These are phyloP conservation scores for Ascochyta lentis DNA, from an alignment of 2,329 filamentous ascomycete species.

Conservation along the genomic window DNA sequence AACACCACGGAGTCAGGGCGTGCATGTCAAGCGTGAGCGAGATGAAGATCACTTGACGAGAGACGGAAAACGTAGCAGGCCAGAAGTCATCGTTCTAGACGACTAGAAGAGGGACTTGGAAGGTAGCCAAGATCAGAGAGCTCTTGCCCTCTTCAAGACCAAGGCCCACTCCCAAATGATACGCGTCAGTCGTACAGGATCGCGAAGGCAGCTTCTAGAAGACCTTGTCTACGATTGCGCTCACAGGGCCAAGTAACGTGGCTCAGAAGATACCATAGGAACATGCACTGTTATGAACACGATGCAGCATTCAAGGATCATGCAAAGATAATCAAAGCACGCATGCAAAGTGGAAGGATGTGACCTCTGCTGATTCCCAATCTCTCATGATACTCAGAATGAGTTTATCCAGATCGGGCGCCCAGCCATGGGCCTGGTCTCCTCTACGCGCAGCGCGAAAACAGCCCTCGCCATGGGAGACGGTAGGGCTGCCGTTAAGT, in stretches of 20 bases:
- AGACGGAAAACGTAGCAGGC: neutral
- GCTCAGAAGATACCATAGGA: too few relatives aligned
- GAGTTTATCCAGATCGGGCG: conserved; percentile 71
- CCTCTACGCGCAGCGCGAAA: conserved; percentile 74
- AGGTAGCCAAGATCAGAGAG: too few relatives aligned
- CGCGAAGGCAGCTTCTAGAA: too few relatives aligned
- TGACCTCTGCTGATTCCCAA: conserved; percentile 78
- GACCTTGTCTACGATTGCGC: too few relatives aligned
- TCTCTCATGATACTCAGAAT: conserved; percentile 67
- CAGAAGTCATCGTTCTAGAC: conserved; percentile 13
- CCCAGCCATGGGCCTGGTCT: conserved; percentile 71
- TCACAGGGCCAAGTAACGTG: too few relatives aligned
- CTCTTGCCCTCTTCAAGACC: too few relatives aligned
- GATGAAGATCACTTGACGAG: neutral
- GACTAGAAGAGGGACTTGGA: conserved; percentile 50
- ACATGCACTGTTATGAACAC: too few relatives aligned
- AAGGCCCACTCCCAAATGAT: too few relatives aligned
- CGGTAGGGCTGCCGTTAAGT: conserved; percentile 62
- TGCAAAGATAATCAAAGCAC: neutral
- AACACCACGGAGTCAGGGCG: too few relatives aligned
- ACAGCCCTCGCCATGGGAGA: conserved; percentile 61
- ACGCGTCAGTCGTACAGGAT: too few relatives aligned
- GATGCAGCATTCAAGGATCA: neutral
- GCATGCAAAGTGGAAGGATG: conserved; percentile 44
- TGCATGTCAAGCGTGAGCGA: neutral